A percentile compares a stretch with the other conserved stretches of the same genome.
phyloP scores from a whole-genome alignment of 1,139 yeast species.

The Suhomyces bribrorum region DNA sequence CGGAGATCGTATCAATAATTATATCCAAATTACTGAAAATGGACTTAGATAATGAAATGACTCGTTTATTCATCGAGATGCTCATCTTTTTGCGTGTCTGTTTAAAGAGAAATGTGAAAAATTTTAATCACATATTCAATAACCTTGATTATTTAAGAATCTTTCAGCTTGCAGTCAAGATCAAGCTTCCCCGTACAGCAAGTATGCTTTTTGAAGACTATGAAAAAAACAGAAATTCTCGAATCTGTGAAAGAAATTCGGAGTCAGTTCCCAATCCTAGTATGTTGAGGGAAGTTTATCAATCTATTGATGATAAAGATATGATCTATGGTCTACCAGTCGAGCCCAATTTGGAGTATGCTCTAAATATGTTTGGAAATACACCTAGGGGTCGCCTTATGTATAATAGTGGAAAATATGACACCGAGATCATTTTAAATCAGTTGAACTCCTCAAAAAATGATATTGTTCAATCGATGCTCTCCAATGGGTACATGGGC shows the following conservation, averaged over 20 bases:
- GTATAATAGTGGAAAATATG: conserved; percentile 59
- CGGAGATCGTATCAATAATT: conserved; percentile 6
- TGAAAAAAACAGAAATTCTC: conserved; percentile 18
- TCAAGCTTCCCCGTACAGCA: conserved; percentile 46
- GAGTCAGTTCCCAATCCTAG: too few relatives aligned
- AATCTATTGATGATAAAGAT: conserved; percentile 59
- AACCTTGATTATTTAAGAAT: conserved; percentile 33
- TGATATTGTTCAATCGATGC: conserved; percentile 38
- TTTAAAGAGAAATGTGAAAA: conserved; percentile 29
- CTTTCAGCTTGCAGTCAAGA: conserved; percentile 36
- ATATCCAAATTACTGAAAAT: background rate
- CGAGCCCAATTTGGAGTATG: conserved; percentile 52
- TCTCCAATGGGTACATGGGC: conserved; percentile 51
- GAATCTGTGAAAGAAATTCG: too few relatives aligned
- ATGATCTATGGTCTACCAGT: conserved; percentile 63
- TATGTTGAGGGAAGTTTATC: conserved; percentile 37
- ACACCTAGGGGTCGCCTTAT: conserved; percentile 45
- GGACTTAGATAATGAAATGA: background rate
- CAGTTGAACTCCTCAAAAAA: conserved; percentile 8
- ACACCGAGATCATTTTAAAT: conserved; percentile 36
- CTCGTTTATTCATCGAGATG: conserved; percentile 35
- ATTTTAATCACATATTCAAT: conserved; percentile 37
- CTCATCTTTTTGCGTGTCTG: conserved; percentile 50
- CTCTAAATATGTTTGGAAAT: conserved; percentile 43
- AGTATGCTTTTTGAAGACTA: conserved; percentile 59